Percentiles rank a stretch among this genome's conserved stretches.
These are phyloP conservation scores for Microstroma glucosiphilum DNA, from an alignment of 1,284 basidiomycete genomes.

Conservation along the genomic window DNA sequence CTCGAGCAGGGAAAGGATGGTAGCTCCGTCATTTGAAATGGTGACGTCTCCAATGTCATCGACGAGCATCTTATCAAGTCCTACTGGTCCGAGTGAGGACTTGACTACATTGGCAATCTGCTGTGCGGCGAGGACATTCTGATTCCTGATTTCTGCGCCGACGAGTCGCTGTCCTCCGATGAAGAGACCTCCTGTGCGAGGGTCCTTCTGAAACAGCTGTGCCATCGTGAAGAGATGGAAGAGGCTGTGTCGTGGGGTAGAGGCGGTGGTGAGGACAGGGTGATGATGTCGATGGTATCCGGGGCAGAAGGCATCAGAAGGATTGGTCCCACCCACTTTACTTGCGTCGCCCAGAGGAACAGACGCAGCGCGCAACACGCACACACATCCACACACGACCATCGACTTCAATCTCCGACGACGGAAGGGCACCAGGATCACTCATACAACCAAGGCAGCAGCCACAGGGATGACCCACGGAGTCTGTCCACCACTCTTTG, in stretches of 20 bases:
- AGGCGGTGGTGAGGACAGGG: background rate
- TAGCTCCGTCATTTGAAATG: slow-evolving; percentile 98
- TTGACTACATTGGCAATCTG: slow-evolving; percentile 97
- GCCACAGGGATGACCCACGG: too few species aligned
- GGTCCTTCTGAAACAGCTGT: slow-evolving; percentile 48
- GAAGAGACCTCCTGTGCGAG: slow-evolving; percentile 57
- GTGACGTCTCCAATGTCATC: slow-evolving; percentile 99
- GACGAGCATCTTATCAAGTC: slow-evolving; percentile 66
- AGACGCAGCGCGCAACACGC: too few species aligned
- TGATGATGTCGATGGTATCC: background rate
- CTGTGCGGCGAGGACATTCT: slow-evolving; percentile 84
- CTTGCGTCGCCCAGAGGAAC: too few species aligned
- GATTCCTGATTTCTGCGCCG: slow-evolving; percentile 91
- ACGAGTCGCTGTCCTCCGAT: slow-evolving; percentile 87
- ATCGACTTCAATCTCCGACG: too few species aligned
- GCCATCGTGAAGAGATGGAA: slow-evolving; percentile 30
- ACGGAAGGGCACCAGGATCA: too few species aligned
- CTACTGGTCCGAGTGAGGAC: slow-evolving; percentile 89
- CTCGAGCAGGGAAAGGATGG: slow-evolving; percentile 84
- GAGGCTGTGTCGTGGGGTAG: background rate
- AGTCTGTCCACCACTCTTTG: too few species aligned
- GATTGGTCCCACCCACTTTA: background rate
- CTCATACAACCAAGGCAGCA: too few species aligned
- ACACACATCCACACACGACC: too few species aligned
- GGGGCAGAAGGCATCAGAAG: background rate